Base-by-base conservation (phyloP, 176 grass and related monocot species). In the Sorghum bicolor region DNA sequence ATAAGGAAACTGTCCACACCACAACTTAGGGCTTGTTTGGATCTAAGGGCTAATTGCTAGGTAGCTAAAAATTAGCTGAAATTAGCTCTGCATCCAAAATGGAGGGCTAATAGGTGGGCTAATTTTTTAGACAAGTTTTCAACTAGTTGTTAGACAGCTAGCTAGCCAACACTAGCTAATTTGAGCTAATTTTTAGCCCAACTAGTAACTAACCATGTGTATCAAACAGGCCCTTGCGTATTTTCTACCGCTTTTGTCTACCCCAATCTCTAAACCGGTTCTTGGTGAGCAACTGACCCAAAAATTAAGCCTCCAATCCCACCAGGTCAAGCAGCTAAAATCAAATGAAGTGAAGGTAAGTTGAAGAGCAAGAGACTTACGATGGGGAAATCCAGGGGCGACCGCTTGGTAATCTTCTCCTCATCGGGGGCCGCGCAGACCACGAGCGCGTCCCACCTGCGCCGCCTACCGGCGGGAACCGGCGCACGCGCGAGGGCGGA, bases 301-400 rank as follows among this genome's bases (percentile, higher is more conserved):
- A 53, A 45, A 53, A 22, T 53, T 8, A n/a, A 57, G 53, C 53
- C 53, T 57, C 53, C 53, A 6, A 40, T 65, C 33, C 28, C 57
- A 22, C 39, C 16, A 17, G 20, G 2, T 16, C 6, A 24, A n/a
- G 3, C 5, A 1, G 0, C 1, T 34, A 45, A 32, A 67, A 34
- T 5, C 28, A 33, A 64, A 67, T 5, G 6, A 80, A 10, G 9
- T 1, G 38, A 34, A 1, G 24, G 28, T 14, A 16, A 31, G 52
- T 5, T 0, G 64, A 10, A 41, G 28, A 79, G 43, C 43, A 40
- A 57, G 61, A 22, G 64, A 45, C 53, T 83, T 95, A 95, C 93
- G 86, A 92, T 88, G 83, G 93, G 93, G 80, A 95, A 95, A 88
- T 95, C 93, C 67, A 95, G 93, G 20, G 93, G 93, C 32, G 90